These are phyloP conservation scores for Fusarium circinatum DNA, from an alignment of 2,329 filamentous ascomycete genomes.

Conservation along the genomic window DNA sequence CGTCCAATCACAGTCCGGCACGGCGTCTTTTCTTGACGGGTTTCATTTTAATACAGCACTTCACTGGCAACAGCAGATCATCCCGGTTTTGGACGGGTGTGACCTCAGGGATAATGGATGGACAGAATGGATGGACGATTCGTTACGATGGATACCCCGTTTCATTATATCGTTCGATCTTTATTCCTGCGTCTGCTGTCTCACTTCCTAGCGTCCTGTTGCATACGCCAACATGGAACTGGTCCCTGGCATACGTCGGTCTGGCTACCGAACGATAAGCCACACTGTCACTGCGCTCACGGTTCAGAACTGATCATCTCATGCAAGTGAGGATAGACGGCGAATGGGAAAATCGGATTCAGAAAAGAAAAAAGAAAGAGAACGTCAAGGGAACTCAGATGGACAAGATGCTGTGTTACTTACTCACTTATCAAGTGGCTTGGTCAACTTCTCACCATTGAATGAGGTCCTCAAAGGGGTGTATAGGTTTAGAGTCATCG, in stretches of 20 bases:
- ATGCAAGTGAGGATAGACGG: slow-evolving; percentile 15
- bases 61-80: slow-evolving; percentile 54
- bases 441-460: slow-evolving; percentile 22
- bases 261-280: slow-evolving; percentile 40
- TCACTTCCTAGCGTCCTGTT: slow-evolving; percentile 27
- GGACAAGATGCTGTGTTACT: slow-evolving; percentile 10
- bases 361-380: slow-evolving; percentile 22
- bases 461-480: slow-evolving; percentile 29
- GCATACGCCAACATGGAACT: slow-evolving; percentile 32
- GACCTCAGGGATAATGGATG: slow-evolving; percentile 48
- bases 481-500: slow-evolving; percentile 53
- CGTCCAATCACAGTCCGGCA: background rate
- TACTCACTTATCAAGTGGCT: background rate
- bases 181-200: slow-evolving; percentile 34
- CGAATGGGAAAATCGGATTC: slow-evolving; percentile 26
- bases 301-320: slow-evolving; percentile 8
- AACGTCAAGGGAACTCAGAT: slow-evolving; percentile 25
- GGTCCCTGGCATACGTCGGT: slow-evolving; percentile 35
- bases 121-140: slow-evolving; percentile 58
- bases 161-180: slow-evolving; percentile 41
- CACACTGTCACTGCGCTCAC: slow-evolving; percentile 9
- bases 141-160: slow-evolving; percentile 57
- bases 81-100: slow-evolving; percentile 32
- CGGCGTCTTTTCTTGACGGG: slow-evolving; percentile 17
- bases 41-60: slow-evolving; percentile 50